A percentile compares a stretch with the other conserved stretches of the same genome.
Conservation (phyloP, 2,329 filamentous ascomycete genomes). For the Aureobasidium lini region DNA sequence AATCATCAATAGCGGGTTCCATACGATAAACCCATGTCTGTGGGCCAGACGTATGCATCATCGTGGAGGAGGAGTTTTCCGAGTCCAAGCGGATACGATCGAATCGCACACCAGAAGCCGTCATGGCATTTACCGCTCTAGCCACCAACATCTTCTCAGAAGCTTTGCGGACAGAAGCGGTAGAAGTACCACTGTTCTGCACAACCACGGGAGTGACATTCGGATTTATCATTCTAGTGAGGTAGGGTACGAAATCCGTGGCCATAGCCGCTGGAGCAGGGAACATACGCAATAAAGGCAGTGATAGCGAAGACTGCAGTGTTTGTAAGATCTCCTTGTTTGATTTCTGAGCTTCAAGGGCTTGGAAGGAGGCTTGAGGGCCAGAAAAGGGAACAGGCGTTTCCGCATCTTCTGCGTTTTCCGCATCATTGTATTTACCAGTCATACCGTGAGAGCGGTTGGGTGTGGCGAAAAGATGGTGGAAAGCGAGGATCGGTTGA, state of each 20-base stretch:
- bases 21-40: conserved; percentile 74
- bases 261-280: conserved; percentile 70
- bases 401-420: conserved; percentile 28
- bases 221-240: conserved; percentile 75
- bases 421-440: conserved; percentile 36
- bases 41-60: conserved; percentile 15
- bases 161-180: conserved; percentile 82
- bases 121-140: conserved; percentile 72
- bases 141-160: conserved; percentile 73
- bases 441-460: conserved; percentile 37
- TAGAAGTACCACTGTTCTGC: conserved; percentile 39
- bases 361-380: conserved; percentile 71
- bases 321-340: conserved; percentile 67
- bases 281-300: conserved; percentile 68
- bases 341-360: conserved; percentile 71
- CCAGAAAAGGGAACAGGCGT: conserved; percentile 65
- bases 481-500: conserved; percentile 81
- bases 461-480: conserved; percentile 78
- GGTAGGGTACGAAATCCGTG: conserved; percentile 75
- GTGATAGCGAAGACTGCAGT: conserved; percentile 64
- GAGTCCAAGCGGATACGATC: conserved; percentile 67
- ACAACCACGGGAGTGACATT: conserved; percentile 88
- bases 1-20: conserved; percentile 81
- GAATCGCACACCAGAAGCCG: conserved; percentile 73
- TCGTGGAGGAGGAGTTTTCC: conserved; percentile 30